phyloP scores from a whole-genome alignment of 1,284 basidiomycete species.

The Ceratobasidium sp. region DNA sequence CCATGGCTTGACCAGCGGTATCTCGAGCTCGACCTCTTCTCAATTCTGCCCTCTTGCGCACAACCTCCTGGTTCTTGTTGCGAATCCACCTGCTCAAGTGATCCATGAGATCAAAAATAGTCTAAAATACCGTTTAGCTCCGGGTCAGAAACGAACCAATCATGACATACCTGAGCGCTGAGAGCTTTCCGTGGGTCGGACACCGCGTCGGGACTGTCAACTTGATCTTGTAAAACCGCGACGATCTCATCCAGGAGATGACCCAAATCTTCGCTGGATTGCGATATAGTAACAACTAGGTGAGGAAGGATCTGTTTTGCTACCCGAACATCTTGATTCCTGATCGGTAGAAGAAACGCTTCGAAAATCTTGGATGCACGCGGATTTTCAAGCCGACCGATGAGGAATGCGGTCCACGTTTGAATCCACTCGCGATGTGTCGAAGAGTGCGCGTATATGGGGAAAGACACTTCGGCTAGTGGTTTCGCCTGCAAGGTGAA shows the following conservation, averaged over 20 bases:
- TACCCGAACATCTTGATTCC: slow-evolving; percentile 91
- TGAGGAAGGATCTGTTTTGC: slow-evolving; percentile 94
- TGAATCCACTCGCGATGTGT: slow-evolving; percentile 98
- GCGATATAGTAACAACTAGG: slow-evolving; percentile 89
- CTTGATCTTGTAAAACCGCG: slow-evolving; percentile 89
- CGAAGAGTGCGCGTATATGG: slow-evolving; percentile 80
- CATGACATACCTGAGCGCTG: slow-evolving; percentile 81
- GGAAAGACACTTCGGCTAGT: slow-evolving; percentile 64
- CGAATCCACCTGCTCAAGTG: slow-evolving; percentile 95
- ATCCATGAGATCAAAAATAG: slow-evolving; percentile 94
- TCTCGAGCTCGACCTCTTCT: slow-evolving; percentile 58
- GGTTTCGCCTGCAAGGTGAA: slow-evolving; percentile 63
- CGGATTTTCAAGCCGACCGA: slow-evolving; percentile 71
- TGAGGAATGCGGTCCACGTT: slow-evolving; percentile 89
- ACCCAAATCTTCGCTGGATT: slow-evolving; percentile 70
- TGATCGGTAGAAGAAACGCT: slow-evolving; percentile 83
- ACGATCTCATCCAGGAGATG: slow-evolving; percentile 84
- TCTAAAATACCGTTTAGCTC: slow-evolving; percentile 63
- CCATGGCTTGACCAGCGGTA: slow-evolving; percentile 55
- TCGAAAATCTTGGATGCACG: slow-evolving; percentile 80
- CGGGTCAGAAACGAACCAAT: neutral
- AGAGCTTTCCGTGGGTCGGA: slow-evolving; percentile 83
- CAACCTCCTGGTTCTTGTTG: slow-evolving; percentile 70
- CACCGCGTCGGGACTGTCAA: slow-evolving; percentile 70
- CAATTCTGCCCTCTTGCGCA: slow-evolving; percentile 55